phyloP scores from a whole-genome alignment of 306 rosid species.

The Sindora glabra region DNA sequence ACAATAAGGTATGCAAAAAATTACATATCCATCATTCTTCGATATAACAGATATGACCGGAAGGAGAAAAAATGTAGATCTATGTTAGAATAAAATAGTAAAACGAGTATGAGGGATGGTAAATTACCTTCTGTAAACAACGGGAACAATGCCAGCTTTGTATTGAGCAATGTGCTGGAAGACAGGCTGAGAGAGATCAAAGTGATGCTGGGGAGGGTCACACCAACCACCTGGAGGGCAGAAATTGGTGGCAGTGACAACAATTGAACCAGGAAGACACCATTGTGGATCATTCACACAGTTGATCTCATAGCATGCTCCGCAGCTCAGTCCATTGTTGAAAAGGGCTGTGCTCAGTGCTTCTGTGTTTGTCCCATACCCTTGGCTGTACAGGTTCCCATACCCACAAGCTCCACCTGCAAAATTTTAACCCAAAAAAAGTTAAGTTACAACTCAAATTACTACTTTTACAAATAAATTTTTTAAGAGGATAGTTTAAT shows the following conservation, averaged over 20 bases:
- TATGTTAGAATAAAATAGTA: too few species aligned
- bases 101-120: too few species aligned
- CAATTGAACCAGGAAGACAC: conserved; percentile 55
- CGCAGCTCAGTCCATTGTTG: conserved; percentile 72
- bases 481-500: too few species aligned
- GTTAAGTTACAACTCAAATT: neutral
- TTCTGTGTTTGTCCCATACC: conserved; percentile 74
- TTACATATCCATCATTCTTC: too few species aligned
- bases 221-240: conserved; percentile 92
- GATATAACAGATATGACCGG: too few species aligned
- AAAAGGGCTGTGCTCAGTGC: conserved; percentile 71
- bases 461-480: too few species aligned
- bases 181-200: conserved; percentile 71
- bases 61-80: too few species aligned
- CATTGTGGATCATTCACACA: conserved; percentile 67
- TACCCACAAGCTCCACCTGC: conserved; percentile 85
- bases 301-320: conserved; percentile 58
- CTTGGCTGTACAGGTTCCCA: conserved; percentile 74
- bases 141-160: conserved; percentile 69
- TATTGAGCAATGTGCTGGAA: conserved; percentile 68
- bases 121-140: conserved; percentile 48
- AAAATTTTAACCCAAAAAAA: neutral
- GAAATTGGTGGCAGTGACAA: conserved; percentile 81
- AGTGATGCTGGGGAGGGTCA: conserved; percentile 72
- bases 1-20: too few species aligned